phyloP scores from a whole-genome alignment of 495 filamentous ascomycete genomes.

The Oidiodendron maius region DNA sequence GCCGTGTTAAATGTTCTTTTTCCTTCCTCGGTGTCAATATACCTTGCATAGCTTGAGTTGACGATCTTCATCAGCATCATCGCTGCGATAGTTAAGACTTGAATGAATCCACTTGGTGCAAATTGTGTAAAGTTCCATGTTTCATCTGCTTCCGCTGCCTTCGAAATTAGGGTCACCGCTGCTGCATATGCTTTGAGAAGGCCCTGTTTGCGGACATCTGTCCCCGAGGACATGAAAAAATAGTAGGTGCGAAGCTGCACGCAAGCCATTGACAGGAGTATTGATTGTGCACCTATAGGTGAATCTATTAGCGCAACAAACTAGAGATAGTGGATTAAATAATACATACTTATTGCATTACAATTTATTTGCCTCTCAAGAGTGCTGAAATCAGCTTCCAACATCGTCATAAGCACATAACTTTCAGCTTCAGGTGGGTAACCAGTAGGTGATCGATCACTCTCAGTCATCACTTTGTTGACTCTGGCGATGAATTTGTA shows the following conservation, averaged over 20 bases:
- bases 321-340: no score
- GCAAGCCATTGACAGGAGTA: neutral
- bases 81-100: neutral
- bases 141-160: neutral
- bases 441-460: neutral
- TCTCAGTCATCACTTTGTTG: neutral
- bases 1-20: neutral
- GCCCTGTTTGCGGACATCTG: neutral
- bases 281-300: neutral
- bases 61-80: neutral
- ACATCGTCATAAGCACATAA: neutral
- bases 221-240: neutral
- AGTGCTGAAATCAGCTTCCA: neutral
- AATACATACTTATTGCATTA: no score
- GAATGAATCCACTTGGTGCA: neutral
- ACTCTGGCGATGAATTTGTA: neutral
- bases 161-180: neutral
- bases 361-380: neutral
- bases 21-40: neutral
- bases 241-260: constrained; percentile 5
- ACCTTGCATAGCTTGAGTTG: neutral
- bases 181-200: constrained; percentile 4
- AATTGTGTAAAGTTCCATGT: neutral
- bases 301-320: neutral
- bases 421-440: neutral